phyloP scores from a whole-genome alignment of 108 stramenopile species.

The Skeletonema tropicum region DNA sequence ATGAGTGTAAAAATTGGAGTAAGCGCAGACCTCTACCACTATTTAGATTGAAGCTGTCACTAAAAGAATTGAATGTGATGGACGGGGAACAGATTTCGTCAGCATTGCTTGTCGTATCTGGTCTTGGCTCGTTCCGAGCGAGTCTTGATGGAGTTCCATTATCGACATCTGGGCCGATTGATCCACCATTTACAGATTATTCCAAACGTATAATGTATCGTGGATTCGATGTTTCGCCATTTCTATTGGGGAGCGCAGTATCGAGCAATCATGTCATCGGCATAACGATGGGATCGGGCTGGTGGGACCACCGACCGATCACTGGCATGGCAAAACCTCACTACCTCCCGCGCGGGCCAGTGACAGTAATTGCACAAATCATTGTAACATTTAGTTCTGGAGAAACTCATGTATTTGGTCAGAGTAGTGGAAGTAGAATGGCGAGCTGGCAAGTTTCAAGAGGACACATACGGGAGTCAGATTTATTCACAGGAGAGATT shows the following conservation, averaged over 20 bases:
- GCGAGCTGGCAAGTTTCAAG: conserved; percentile 29
- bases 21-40: conserved; percentile 24
- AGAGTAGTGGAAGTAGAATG: neutral
- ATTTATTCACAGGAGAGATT: conserved; percentile 49
- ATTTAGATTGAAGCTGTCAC: conserved; percentile 11
- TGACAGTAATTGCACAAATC: conserved; percentile 27
- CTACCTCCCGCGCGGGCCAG: conserved; percentile 24
- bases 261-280: conserved; percentile 19
- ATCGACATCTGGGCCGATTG: conserved; percentile 41
- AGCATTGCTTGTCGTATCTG: conserved; percentile 42
- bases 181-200: conserved; percentile 53
- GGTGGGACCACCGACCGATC: conserved; percentile 51
- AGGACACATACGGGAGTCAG: conserved; percentile 42
- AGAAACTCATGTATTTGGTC: neutral
- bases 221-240: conserved; percentile 47
- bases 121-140: conserved; percentile 44
- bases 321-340: conserved; percentile 29
- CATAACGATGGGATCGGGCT: conserved; percentile 43
- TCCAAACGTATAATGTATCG: conserved; percentile 37
- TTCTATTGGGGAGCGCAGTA: neutral
- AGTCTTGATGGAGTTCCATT: conserved; percentile 47
- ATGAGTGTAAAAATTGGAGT: conserved; percentile 25
- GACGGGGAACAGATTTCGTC: conserved; percentile 14
- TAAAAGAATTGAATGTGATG: conserved; percentile 4
- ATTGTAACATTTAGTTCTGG: conserved; percentile 12